Evolutionary conservation across 208 protist genomes (phyloP), one percentile per base, ranked within the genome.

Genomic region (Wallacemonas sp.): DNA sequence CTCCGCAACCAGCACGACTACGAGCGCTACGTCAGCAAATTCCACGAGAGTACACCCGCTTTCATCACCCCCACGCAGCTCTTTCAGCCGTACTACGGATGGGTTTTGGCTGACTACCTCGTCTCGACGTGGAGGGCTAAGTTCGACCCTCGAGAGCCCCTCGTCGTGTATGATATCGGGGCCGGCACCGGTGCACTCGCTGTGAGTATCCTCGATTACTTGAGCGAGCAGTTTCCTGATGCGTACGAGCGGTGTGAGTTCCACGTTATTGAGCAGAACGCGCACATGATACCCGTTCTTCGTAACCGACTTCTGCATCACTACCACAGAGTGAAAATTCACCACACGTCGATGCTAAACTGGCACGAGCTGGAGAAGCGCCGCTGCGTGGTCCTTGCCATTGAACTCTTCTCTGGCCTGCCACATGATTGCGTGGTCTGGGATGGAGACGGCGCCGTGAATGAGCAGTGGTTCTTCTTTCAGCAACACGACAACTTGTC

Each of bases 131-230:
- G 82, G 68, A 73, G 86, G 34, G 77, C 77, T 11, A 94, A 94
- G 76, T 92, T 93, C 66, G 86, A 94, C 55, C 84, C 86, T 12
- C 80, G 86, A 2, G 89, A 93, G 67, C 91, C 91, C 11, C 80
- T 96, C 31, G 68, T 94, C 24, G 79, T 96, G 27, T 96, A 96
- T 73, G 91, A 96, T 62, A 70, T 96, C 33, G 91, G 91, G 8
- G 88, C 86, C 46, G 91, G 91, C 45, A 93, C 84, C 27, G 91
- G 91, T 17, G 86, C 91, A 2, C 79, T 94, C 33, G 83, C 86
- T 24, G 54, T 84, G 26, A 86, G 77, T 31, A 45, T 96, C 19
- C 72, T 96, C 24, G 81, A 93, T 61, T 94, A 93, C 77, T 72
- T 96, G 11, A 81, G 80, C 19, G 83, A 93, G 76, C 81, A 96